phyloP scores from a whole-genome alignment of 352 stramenopile genomes.

The Phytophthora rubi region DNA sequence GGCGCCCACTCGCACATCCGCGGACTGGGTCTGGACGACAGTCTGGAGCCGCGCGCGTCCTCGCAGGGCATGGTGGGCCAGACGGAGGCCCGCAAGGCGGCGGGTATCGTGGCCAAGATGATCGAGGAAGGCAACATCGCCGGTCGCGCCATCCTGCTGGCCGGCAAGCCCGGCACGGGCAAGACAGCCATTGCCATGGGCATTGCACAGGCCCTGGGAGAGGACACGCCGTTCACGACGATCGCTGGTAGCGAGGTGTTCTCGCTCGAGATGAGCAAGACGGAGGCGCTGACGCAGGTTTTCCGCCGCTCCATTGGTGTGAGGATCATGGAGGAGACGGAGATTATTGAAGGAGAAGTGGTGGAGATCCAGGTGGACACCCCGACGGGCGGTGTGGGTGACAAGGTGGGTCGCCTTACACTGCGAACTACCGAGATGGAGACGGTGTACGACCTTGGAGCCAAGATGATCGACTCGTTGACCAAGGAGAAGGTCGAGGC shows the following conservation, averaged over 20 bases:
- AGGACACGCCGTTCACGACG: slow-evolving; percentile 99
- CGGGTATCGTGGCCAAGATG: slow-evolving; percentile 98
- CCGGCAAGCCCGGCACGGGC: slow-evolving; percentile 95
- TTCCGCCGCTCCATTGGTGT: slow-evolving; percentile 97
- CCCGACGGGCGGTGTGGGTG: slow-evolving; percentile 70
- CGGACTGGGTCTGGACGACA: slow-evolving; percentile 97
- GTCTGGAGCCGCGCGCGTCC: slow-evolving; percentile 93
- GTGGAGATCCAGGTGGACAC: slow-evolving; percentile 99
- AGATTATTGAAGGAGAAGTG: slow-evolving; percentile 99
- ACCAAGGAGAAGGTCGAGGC: slow-evolving; percentile 99
- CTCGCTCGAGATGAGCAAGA: slow-evolving; percentile 99
- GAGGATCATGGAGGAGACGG: slow-evolving; percentile 99
- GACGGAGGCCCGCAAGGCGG: slow-evolving; percentile 91
- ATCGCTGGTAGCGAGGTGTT: slow-evolving; percentile 99
- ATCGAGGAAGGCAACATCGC: slow-evolving; percentile 99
- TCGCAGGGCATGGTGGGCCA: slow-evolving; percentile 98
- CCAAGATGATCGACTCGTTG: slow-evolving; percentile 99
- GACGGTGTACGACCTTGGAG: slow-evolving; percentile 99
- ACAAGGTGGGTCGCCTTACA: slow-evolving; percentile 94
- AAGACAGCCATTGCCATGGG: slow-evolving; percentile 99
- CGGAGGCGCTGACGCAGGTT: slow-evolving; percentile 98
- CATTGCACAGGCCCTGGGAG: slow-evolving; percentile 96
- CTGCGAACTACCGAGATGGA: slow-evolving; percentile 99
- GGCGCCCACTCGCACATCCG: slow-evolving; percentile 99
- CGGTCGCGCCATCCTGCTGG: slow-evolving; percentile 96